These are phyloP conservation scores for Cryptomeria japonica DNA, from an alignment of 75 land plant species.

Conservation along the genomic window DNA sequence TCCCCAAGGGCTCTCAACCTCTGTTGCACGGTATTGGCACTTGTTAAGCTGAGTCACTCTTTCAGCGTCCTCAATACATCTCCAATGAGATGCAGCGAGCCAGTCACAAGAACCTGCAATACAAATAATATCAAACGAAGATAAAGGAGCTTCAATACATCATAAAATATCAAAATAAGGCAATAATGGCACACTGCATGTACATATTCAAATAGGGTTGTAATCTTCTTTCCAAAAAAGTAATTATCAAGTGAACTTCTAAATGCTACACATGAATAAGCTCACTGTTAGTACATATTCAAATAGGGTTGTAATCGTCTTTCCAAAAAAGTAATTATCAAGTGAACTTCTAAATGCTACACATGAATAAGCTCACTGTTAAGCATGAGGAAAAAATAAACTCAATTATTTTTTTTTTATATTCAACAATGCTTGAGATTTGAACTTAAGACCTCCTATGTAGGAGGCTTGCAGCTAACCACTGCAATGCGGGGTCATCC, in stretches of 20 bases:
- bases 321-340: background rate
- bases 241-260: background rate
- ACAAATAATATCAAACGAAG: background rate
- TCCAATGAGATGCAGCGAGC: conserved; percentile 80
- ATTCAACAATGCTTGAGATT: too few species aligned
- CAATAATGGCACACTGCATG: background rate
- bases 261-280: background rate
- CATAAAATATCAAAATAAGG: background rate
- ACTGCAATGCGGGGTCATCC: too few species aligned
- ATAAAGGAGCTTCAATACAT: background rate
- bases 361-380: background rate
- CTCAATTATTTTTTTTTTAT: too few species aligned
- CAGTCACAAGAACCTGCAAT: conserved; percentile 80
- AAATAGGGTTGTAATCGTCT: background rate
- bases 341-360: background rate
- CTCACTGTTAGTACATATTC: background rate
- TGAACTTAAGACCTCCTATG: too few species aligned
- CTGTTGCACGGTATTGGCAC: background rate
- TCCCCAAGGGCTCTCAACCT: background rate
- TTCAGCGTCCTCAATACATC: conserved; percentile 66
- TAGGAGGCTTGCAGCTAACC: too few species aligned
- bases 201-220: background rate
- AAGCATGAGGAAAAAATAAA: too few species aligned
- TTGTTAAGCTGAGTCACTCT: conserved; percentile 8
- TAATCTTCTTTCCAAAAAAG: background rate